Evolutionary conservation across 257 asterid genomes (phyloP), one percentile per base, ranked within the genome.

Genomic region (Solanum paucissectum): DNA sequence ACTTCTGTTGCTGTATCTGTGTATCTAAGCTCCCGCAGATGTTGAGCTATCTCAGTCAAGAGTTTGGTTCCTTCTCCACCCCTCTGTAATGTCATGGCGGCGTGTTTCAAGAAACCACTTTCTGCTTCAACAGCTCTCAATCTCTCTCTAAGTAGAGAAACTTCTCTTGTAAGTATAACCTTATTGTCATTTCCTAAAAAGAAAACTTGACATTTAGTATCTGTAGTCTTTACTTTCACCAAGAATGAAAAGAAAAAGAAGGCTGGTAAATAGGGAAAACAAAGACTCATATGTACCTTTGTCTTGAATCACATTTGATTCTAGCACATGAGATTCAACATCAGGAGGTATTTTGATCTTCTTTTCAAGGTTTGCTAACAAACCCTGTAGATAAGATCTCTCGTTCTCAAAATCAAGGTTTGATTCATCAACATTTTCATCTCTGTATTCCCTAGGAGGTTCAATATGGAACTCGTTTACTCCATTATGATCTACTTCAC

Each of bases 101-200:
- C 94, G 44, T 96, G 98, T 89, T 95, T 97, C 87, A 97, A 93
- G 91, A 97, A 95, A 16, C 92, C 95, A 88, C 94, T 94, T 38
- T 97, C 99, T 6, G 95, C 98, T 91, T 97, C 99, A 18, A 97
- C 87, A n/a, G 91, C 96, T 85, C 94, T 91, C 88, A 97, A 86
- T 49, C 96, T 93, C 86, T 95, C 96, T 92, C 93, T 91, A 40
- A 97, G 86, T 77, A 89, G 12, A 1, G 93, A 91, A 34, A 97
- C 86, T 83, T 96, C 99, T 90, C 94, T 92, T 75, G 93, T 89
- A 66, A 96, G 93, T 32, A 76, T 83, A 1, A 72, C 91, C 91
- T 88, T 91, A 34, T 62, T 90, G 42, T 88, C 90, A 12, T 75
- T 89, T 46, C 92, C 94, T 91, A 34, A 62, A 9, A 27, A 21